Conservation (phyloP, 2,329 filamentous ascomycete species). For the Mycosphaerella arachidis region DNA sequence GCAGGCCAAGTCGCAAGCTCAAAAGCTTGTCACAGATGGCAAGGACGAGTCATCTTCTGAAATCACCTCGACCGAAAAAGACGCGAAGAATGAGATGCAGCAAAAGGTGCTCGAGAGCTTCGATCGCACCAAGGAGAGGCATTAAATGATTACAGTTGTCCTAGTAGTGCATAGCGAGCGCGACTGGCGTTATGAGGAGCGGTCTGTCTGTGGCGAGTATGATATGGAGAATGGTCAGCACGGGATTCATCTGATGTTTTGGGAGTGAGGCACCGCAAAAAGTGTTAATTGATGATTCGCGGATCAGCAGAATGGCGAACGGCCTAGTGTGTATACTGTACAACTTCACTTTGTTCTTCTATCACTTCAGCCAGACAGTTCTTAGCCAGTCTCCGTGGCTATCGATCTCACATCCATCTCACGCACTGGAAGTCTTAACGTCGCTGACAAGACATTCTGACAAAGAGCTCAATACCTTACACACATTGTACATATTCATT, state of each 20-base stretch:
- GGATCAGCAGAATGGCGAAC: background rate
- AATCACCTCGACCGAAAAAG: constrained; percentile 9
- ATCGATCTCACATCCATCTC: too few relatives aligned
- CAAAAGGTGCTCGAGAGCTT: constrained; percentile 39
- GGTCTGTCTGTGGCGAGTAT: background rate
- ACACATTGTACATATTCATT: too few relatives aligned
- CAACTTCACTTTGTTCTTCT: constrained; percentile 1
- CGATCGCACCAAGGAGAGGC: constrained; percentile 34
- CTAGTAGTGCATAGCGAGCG: background rate
- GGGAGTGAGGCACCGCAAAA: background rate
- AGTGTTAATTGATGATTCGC: background rate
- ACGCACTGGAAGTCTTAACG: too few relatives aligned
- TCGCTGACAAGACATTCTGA: too few relatives aligned
- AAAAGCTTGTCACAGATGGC: constrained; percentile 35
- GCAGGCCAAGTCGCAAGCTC: constrained; percentile 65
- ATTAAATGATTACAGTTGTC: constrained; percentile 19
- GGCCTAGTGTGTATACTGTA: background rate
- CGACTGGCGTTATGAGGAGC: background rate
- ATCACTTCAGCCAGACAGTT: background rate
- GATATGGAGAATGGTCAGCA: background rate
- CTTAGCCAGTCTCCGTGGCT: background rate
- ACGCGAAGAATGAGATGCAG: constrained; percentile 31
- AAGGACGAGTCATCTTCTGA: background rate
- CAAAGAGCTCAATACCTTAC: too few relatives aligned
- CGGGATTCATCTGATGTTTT: background rate